Percentiles rank a stretch among this genome's conserved stretches.
phyloP scores from a whole-genome alignment of 345 rosid species.

The Ricinus communis region DNA sequence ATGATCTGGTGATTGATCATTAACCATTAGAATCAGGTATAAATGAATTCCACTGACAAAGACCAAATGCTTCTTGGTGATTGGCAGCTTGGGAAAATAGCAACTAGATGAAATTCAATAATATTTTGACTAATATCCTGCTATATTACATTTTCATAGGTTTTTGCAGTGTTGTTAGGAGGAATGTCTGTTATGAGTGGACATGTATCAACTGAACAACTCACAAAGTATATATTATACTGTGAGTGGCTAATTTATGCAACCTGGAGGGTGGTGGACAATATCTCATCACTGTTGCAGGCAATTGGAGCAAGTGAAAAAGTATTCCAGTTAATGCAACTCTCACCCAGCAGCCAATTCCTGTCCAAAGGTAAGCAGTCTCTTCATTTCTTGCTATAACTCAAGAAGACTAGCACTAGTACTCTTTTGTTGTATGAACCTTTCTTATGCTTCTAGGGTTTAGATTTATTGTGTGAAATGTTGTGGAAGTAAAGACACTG shows the following conservation, averaged over 20 bases:
- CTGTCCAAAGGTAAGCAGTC: conserved; percentile 62
- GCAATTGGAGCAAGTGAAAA: conserved; percentile 97
- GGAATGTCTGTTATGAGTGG: conserved; percentile 82
- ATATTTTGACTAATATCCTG: not conserved
- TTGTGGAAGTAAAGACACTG: not conserved
- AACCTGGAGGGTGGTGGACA: conserved; percentile 97
- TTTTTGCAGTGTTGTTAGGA: conserved; percentile 83
- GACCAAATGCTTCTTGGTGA: not conserved
- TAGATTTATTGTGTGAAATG: conserved; percentile 4
- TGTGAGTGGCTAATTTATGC: conserved; percentile 98
- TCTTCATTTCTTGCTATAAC: not conserved
- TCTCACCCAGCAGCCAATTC: conserved; percentile 75
- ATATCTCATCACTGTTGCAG: conserved; percentile 81
- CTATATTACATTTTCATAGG: conserved; percentile 38
- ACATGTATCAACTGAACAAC: conserved; percentile 83
- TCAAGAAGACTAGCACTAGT: not conserved
- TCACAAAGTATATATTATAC: conserved; percentile 87
- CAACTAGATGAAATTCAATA: not conserved
- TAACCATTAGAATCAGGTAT: not conserved
- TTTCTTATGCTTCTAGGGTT: conserved; percentile 4
- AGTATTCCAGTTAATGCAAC: conserved; percentile 95
- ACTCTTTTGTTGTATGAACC: not conserved
- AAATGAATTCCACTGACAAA: not conserved
- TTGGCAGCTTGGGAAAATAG: not conserved
- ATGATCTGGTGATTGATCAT: not conserved